These are phyloP conservation scores for Pseudozyma pruni DNA, from an alignment of 1,284 basidiomycete genomes.

Conservation along the genomic window DNA sequence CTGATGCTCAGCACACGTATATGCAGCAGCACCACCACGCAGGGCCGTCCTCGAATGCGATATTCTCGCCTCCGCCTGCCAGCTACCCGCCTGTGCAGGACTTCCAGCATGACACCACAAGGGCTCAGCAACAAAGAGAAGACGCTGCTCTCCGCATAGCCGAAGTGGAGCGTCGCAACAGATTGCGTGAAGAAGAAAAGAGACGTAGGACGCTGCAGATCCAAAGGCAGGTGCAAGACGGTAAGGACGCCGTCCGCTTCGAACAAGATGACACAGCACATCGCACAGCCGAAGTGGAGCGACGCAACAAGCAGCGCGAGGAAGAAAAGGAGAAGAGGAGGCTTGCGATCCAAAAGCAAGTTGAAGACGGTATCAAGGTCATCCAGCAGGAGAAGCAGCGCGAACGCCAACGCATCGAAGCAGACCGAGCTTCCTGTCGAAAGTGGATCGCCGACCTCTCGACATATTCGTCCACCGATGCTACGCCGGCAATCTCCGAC, in stretches of 20 bases:
- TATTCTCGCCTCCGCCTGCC: background rate
- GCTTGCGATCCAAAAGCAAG: conserved; percentile 18
- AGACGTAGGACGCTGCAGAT: conserved; percentile 18
- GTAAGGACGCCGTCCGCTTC: conserved; percentile 19
- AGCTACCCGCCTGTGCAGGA: background rate
- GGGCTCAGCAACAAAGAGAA: background rate
- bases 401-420: conserved; percentile 12
- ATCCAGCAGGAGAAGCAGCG: conserved; percentile 22
- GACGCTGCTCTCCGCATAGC: conserved; percentile 19
- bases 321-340: conserved; percentile 21
- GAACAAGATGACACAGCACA: conserved; percentile 21
- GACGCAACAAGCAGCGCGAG: conserved; percentile 29
- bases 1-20: background rate
- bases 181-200: conserved; percentile 22
- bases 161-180: conserved; percentile 37
- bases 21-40: background rate
- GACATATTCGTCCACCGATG: background rate
- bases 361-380: conserved; percentile 25
- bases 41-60: too few species aligned
- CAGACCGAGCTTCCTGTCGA: conserved; percentile 22
- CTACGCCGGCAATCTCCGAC: background rate
- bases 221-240: conserved; percentile 24
- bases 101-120: background rate
- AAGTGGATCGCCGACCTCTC: conserved; percentile 17
- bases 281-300: conserved; percentile 20